These are phyloP conservation scores for Solanum aculeatissimum DNA, from an alignment of 305 asterid genomes.

Conservation along the genomic window DNA sequence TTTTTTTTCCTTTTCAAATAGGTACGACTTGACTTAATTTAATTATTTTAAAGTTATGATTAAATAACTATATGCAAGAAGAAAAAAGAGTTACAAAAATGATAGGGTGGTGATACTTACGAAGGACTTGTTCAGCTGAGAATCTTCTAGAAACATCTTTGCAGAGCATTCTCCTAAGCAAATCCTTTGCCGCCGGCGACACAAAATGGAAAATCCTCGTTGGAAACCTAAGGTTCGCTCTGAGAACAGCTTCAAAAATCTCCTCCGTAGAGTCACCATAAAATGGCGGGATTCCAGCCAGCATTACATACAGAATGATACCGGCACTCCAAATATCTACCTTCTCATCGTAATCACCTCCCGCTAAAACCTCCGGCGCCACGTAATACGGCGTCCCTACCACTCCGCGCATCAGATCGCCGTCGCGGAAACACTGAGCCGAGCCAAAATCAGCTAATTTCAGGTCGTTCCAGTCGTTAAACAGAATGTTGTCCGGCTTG, in stretches of 20 bases:
- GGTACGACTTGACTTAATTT: not conserved
- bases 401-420: conserved; percentile 43
- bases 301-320: conserved; percentile 59
- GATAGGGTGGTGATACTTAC: conserved; percentile 26
- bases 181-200: conserved; percentile 58
- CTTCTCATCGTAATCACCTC: conserved; percentile 50
- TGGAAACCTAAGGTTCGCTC: conserved; percentile 73
- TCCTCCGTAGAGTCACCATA: conserved; percentile 54
- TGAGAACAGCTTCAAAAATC: conserved; percentile 47
- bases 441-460: conserved; percentile 82
- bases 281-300: conserved; percentile 77
- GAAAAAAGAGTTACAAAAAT: not conserved
- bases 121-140: conserved; percentile 57
- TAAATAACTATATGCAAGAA: not conserved
- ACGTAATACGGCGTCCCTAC: conserved; percentile 89
- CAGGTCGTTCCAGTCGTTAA: conserved; percentile 33
- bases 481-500: conserved; percentile 70
- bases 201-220: conserved; percentile 33
- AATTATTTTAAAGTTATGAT: not conserved
- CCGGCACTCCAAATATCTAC: conserved; percentile 92
- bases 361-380: conserved; percentile 67
- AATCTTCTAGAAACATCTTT: conserved; percentile 56
- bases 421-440: conserved; percentile 38
- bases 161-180: conserved; percentile 58
- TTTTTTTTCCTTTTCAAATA: not conserved